Base-by-base conservation (phyloP, 768 basidiomycete species). In the Tulasnella sp. region DNA sequence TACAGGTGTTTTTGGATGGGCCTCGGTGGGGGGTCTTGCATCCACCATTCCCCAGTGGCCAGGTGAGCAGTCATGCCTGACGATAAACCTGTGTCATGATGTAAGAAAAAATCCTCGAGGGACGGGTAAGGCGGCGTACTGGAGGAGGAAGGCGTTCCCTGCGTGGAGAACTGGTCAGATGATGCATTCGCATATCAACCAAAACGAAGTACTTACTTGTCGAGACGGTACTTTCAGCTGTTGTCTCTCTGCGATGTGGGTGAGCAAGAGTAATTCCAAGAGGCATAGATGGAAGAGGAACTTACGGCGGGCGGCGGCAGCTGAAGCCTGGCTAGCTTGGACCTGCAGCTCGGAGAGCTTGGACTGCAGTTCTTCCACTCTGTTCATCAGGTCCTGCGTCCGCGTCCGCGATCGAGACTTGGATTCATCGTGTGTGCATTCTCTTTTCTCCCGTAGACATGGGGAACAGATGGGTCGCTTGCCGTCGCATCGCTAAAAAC, bases 391-490 rank as follows among this genome's bases (percentile, higher is more conserved):
- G 45, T 59, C 49, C 24, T 59, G 58, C 1, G 58, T 59, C 7
- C 58, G 58, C 4, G 47, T 38, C 13, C 42, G 34, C 5, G 34
- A 38, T 38, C 34, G 34, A 38, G 34, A 38, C 15, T 38, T 32
- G 26, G 48, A 44, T 48, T 59, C 58, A 15, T 59, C 58, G n/a
- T 59, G 49, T 44, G 49, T 19, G 58, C 58, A 59, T 24, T 49
- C 50, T 32, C 58, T 11, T 21, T 51, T 51, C 13, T 44, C 47
- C 21, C 58, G 58, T 5, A 38, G 48, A 38, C 58, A 59, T 21
- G 58, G 49, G 11, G 58, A 32, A 38, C 58, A 59, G n/a, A 32
- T 51, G 21, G 58, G 58, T 23, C 50, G 47, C 34, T 30, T 49
- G 29, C 58, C 58, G 49, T 59, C 48, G 38, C 58, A 59, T 34